Conservation (phyloP, 1,139 yeast genomes). For the Geotrichum histeridarum region DNA sequence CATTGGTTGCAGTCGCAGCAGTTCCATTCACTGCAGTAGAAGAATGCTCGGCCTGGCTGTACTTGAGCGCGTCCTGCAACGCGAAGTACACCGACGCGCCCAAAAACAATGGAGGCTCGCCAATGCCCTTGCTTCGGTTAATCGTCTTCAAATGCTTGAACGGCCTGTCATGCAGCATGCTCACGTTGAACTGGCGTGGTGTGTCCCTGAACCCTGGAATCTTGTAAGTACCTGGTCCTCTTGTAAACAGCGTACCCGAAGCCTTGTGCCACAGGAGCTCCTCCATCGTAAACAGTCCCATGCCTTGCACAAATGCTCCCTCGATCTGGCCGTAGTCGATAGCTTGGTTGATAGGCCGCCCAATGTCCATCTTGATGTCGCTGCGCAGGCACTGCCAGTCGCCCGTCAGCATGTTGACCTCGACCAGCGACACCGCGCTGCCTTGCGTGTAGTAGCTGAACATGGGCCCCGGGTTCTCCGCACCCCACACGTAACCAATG, state of each 20-base stretch:
- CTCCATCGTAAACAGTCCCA: slow-evolving; percentile 46
- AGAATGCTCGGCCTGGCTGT: not conserved
- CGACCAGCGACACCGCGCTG: slow-evolving; percentile 41
- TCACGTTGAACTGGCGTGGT: slow-evolving; percentile 42
- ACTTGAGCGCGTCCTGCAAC: slow-evolving; percentile 40
- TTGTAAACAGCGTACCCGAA: slow-evolving; percentile 41
- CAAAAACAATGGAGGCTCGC: slow-evolving; percentile 46
- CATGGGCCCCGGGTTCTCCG: slow-evolving; percentile 37
- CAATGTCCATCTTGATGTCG: slow-evolving; percentile 46
- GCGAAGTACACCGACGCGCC: slow-evolving; percentile 44
- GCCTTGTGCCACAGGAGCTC: slow-evolving; percentile 44
- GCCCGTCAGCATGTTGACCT: slow-evolving; percentile 45
- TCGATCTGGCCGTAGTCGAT: slow-evolving; percentile 48
- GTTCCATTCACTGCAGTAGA: not conserved
- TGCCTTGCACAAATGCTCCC: slow-evolving; percentile 47
- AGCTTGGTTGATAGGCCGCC: slow-evolving; percentile 45
- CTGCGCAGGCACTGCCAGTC: slow-evolving; percentile 43
- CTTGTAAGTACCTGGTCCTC: slow-evolving; percentile 48
- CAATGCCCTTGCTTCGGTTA: slow-evolving; percentile 44
- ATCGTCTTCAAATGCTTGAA: slow-evolving; percentile 44
- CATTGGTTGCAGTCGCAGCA: slow-evolving; percentile 31
- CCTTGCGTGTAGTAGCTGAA: slow-evolving; percentile 46
- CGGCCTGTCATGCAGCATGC: slow-evolving; percentile 40
- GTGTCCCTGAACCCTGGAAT: slow-evolving; percentile 46
- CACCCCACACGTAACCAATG: slow-evolving; percentile 42